Conservation (phyloP, 2,329 filamentous ascomycete species). For the Trichoderma harzianum region DNA sequence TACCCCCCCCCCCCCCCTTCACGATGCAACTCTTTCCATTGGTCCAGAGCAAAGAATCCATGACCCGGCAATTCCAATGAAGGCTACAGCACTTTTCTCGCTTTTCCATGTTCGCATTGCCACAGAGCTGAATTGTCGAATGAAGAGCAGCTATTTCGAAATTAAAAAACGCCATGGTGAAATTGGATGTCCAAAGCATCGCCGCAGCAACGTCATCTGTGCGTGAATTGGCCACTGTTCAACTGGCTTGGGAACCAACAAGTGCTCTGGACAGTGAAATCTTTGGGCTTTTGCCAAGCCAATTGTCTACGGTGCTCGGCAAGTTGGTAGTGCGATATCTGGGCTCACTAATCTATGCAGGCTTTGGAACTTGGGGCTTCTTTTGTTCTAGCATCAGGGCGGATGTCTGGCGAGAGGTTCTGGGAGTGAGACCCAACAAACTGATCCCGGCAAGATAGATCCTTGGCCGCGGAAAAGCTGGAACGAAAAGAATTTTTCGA, state of each 20-base stretch:
- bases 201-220: neutral
- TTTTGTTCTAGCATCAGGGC: neutral
- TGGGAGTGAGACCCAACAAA: neutral
- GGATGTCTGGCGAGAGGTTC: neutral
- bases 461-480: neutral
- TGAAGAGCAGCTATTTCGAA: neutral
- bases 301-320: neutral
- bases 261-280: neutral
- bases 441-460: neutral
- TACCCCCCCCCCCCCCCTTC: slow-evolving; percentile 1
- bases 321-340: neutral
- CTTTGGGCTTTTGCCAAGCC: neutral
- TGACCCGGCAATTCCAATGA: neutral
- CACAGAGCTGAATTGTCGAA: neutral
- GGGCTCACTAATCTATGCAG: neutral
- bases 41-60: neutral
- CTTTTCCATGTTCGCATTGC: neutral
- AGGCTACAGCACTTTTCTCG: neutral
- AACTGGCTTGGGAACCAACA: neutral
- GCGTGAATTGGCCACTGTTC: neutral
- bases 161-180: neutral
- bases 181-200: neutral
- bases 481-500: neutral
- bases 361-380: neutral
- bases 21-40: neutral